A percentile compares a stretch with the other conserved stretches of the same genome.
Conservation (phyloP, 495 filamentous ascomycete genomes). For the Bombardia bombarda region DNA sequence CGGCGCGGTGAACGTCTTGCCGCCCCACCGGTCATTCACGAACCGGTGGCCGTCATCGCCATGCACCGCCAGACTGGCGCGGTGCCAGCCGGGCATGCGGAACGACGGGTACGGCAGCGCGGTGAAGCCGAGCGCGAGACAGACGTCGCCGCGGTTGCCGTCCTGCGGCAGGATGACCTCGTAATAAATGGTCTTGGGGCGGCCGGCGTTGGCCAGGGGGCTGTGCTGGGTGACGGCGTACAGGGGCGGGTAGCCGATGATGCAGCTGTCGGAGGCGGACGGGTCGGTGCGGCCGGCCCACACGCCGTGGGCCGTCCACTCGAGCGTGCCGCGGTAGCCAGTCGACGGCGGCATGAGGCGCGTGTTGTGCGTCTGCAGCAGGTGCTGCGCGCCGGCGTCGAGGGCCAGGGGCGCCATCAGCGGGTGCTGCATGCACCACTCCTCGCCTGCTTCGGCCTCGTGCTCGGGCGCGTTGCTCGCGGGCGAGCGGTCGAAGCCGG, state of each 20-base stretch:
- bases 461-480: constrained; percentile 64
- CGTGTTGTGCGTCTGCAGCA: constrained; percentile 25
- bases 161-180: constrained; percentile 50
- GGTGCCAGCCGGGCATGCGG: constrained; percentile 86
- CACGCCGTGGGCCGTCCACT: constrained; percentile 29
- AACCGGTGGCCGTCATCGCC: constrained; percentile 85
- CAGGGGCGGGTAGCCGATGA: constrained; percentile 64
- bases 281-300: constrained; percentile 31
- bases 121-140: constrained; percentile 67
- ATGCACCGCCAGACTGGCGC: constrained; percentile 77
- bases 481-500: constrained; percentile 54
- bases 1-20: constrained; percentile 56
- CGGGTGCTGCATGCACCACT: constrained; percentile 60
- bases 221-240: constrained; percentile 64
- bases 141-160: constrained; percentile 41
- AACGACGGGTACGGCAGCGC: constrained; percentile 81
- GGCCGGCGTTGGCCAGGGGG: constrained; percentile 40
- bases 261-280: constrained; percentile 37
- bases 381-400: constrained; percentile 29
- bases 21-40: constrained; percentile 80
- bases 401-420: constrained; percentile 50
- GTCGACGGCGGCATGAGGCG: constrained; percentile 23
- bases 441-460: constrained; percentile 64
- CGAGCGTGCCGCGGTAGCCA: constrained; percentile 23
- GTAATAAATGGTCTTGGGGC: constrained; percentile 63